Percentiles rank a stretch among this genome's conserved stretches.
phyloP scores from a whole-genome alignment of 148 eudicot species.

The Rhododendron simsii region DNA sequence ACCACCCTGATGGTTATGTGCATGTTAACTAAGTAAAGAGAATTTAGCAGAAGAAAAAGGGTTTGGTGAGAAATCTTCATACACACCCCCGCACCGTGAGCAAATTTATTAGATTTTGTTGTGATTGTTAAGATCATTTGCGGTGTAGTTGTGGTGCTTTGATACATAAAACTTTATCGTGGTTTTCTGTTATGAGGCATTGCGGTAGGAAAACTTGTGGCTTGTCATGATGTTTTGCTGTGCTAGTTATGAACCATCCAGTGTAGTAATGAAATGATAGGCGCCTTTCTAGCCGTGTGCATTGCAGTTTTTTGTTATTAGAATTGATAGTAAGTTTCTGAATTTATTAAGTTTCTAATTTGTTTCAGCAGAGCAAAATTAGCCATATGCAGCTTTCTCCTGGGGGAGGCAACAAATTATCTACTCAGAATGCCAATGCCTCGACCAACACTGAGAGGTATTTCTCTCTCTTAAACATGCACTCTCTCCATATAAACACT shows the following conservation, averaged over 20 bases:
- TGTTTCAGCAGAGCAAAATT: conserved; percentile 23
- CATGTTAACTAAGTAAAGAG: background rate
- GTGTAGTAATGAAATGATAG: background rate
- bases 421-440: conserved; percentile 18
- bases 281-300: background rate
- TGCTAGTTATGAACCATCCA: background rate
- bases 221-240: background rate
- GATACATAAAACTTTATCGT: background rate
- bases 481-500: background rate
- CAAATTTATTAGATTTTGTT: background rate
- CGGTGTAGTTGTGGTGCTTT: background rate
- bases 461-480: background rate
- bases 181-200: background rate
- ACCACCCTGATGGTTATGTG: too few species aligned
- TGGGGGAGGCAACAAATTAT: conserved; percentile 3
- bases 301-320: background rate
- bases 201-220: background rate
- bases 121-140: background rate
- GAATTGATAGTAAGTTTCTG: background rate
- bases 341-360: background rate
- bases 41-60: background rate
- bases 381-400: conserved; percentile 33
- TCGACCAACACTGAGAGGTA: conserved; percentile 25
- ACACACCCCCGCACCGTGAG: background rate
- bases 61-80: background rate